Conservation (phyloP, 495 filamentous ascomycete species). For the Penicillium fimorum region DNA sequence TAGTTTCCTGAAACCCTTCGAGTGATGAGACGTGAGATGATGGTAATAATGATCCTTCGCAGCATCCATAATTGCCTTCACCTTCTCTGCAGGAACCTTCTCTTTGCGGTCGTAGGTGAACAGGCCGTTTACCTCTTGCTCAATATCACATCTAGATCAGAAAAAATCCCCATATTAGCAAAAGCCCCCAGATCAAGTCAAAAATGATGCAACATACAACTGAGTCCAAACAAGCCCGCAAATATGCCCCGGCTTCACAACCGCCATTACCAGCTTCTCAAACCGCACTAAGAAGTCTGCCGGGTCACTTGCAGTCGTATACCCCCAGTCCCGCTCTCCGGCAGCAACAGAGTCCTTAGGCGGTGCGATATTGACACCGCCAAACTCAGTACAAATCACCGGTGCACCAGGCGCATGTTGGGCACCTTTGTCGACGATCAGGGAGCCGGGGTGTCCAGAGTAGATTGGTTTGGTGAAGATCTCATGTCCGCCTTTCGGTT, state of each 20-base stretch:
- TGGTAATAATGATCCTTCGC: slow-evolving; percentile 34
- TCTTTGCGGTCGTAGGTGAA: slow-evolving; percentile 38
- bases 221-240: slow-evolving; percentile 44
- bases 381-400: slow-evolving; percentile 58
- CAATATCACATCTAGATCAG: slow-evolving; percentile 33
- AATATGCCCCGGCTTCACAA: slow-evolving; percentile 35
- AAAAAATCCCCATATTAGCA: slow-evolving; percentile 3
- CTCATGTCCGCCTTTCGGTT: slow-evolving; percentile 38
- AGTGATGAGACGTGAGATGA: slow-evolving; percentile 23
- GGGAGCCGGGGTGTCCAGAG: slow-evolving; percentile 19
- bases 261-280: slow-evolving; percentile 36
- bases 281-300: slow-evolving; percentile 33
- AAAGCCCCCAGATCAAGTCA: background rate
- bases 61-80: slow-evolving; percentile 41
- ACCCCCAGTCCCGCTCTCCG: slow-evolving; percentile 39
- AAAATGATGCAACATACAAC: slow-evolving; percentile 25
- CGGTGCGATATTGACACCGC: slow-evolving; percentile 58
- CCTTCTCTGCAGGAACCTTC: slow-evolving; percentile 32
- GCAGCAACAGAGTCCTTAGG: slow-evolving; percentile 26
- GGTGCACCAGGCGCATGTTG: slow-evolving; percentile 49
- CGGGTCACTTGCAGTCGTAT: slow-evolving; percentile 38
- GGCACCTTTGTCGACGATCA: slow-evolving; percentile 40
- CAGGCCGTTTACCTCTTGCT: slow-evolving; percentile 42
- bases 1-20: slow-evolving; percentile 26
- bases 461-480: slow-evolving; percentile 49